phyloP scores from a whole-genome alignment of 1,284 basidiomycete genomes.

The Cryptococcus maquisensis region DNA sequence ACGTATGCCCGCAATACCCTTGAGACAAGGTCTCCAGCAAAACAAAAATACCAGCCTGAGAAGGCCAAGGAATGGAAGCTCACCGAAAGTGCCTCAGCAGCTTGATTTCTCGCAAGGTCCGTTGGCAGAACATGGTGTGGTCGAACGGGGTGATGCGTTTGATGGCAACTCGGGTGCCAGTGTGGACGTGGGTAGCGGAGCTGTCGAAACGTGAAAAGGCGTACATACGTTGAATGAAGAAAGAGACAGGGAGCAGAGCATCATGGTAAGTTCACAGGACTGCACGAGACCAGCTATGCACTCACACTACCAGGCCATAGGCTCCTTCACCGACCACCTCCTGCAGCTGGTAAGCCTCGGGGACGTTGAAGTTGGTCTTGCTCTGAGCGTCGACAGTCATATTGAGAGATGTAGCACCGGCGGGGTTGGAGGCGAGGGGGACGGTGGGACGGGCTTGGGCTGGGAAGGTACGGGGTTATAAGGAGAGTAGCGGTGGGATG shows the following conservation, averaged over 20 bases:
- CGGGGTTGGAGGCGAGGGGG: not conserved
- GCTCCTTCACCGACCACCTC: constrained; percentile 89
- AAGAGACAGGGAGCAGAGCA: not conserved
- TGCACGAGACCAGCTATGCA: not conserved
- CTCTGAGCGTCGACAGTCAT: constrained; percentile 11
- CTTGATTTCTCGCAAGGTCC: constrained; percentile 82
- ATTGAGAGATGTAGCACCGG: not conserved
- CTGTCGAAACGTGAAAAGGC: constrained; percentile 30
- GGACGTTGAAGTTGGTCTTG: constrained; percentile 34
- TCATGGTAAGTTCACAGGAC: not conserved
- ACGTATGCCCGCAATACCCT: too few species aligned
- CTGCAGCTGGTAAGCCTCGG: constrained; percentile 71
- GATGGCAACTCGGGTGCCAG: constrained; percentile 76
- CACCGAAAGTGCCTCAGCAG: constrained; percentile 75
- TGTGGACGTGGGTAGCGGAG: constrained; percentile 76
- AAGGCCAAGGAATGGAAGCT: constrained; percentile 5
- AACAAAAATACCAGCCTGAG: too few species aligned
- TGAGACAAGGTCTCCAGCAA: too few species aligned
- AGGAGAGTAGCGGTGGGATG: too few species aligned
- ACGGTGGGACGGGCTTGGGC: too few species aligned
- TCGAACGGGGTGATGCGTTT: constrained; percentile 92
- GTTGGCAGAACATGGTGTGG: constrained; percentile 85
- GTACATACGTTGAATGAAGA: not conserved
- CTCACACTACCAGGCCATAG: constrained; percentile 68
- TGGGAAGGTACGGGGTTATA: too few species aligned